phyloP scores from a whole-genome alignment of 2,329 filamentous ascomycete species.

The Podosphaera fusca region DNA sequence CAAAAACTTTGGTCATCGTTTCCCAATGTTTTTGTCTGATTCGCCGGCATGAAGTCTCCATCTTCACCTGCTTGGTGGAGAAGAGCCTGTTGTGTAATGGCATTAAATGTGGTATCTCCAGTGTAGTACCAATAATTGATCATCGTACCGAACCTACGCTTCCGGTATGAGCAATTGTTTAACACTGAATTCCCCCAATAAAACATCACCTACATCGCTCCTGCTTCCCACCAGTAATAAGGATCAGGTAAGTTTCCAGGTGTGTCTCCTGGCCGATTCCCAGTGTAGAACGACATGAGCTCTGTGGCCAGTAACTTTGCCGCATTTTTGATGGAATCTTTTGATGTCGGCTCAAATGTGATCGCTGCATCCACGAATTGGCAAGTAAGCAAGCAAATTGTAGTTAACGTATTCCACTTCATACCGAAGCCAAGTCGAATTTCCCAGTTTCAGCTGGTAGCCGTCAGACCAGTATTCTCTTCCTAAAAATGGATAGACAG shows the following conservation, averaged over 20 bases:
- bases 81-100: conserved; percentile 41
- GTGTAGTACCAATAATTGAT: conserved; percentile 77
- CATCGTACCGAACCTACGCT: conserved; percentile 36
- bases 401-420: not conserved
- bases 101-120: conserved; percentile 47
- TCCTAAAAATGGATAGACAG: not conserved
- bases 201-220: conserved; percentile 33
- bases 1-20: conserved; percentile 62
- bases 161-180: not conserved
- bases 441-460: not conserved
- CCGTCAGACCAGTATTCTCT: not conserved
- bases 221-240: conserved; percentile 28
- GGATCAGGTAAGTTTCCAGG: conserved; percentile 26
- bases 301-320: conserved; percentile 1
- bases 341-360: not conserved
- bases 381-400: not conserved
- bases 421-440: not conserved
- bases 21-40: conserved; percentile 43
- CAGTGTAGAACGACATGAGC: conserved; percentile 2
- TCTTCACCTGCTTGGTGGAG: conserved; percentile 51
- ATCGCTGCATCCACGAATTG: not conserved
- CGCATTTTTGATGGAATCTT: conserved; percentile 3
- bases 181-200: conserved; percentile 43
- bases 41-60: conserved; percentile 55
- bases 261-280: conserved; percentile 19